phyloP scores from a whole-genome alignment of 768 basidiomycete genomes.

The Sarcodon sp. region DNA sequence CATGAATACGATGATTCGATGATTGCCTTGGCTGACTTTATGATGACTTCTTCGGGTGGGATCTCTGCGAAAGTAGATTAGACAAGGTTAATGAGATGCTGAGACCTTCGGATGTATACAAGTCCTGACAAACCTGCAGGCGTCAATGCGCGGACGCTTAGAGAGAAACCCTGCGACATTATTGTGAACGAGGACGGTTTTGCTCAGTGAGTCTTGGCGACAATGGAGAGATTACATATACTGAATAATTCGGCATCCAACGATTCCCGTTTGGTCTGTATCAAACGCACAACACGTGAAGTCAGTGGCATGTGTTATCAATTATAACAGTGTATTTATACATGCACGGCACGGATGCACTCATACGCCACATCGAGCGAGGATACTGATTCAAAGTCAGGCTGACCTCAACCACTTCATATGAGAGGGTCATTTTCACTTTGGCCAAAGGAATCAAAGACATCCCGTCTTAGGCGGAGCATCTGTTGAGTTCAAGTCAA shows the following conservation, averaged over 20 bases:
- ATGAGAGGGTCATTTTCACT: too few species aligned
- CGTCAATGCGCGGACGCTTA: slow-evolving; percentile 27
- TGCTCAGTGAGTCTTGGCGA: background rate
- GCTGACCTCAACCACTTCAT: too few species aligned
- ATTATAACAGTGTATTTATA: too few species aligned
- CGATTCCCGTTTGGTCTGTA: too few species aligned
- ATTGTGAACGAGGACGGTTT: background rate
- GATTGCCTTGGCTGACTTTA: slow-evolving; percentile 39
- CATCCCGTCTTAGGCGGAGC: background rate
- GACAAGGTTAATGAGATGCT: background rate
- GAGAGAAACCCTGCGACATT: slow-evolving; percentile 16
- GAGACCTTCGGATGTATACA: background rate
- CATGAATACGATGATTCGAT: slow-evolving; percentile 45
- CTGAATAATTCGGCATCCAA: background rate
- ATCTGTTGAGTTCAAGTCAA: slow-evolving; percentile 37
- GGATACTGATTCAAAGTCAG: too few species aligned
- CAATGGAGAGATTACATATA: background rate
- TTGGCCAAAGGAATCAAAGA: too few species aligned
- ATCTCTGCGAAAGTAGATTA: slow-evolving; percentile 29
- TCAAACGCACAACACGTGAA: too few species aligned
- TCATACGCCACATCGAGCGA: too few species aligned
- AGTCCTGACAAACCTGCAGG: slow-evolving; percentile 19
- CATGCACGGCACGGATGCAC: too few species aligned
- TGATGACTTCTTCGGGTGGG: slow-evolving; percentile 44
- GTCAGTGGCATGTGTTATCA: too few species aligned